Evolutionary conservation across 1,284 basidiomycete species (phyloP).

Genomic region (Vanrija pseudolonga): DNA sequence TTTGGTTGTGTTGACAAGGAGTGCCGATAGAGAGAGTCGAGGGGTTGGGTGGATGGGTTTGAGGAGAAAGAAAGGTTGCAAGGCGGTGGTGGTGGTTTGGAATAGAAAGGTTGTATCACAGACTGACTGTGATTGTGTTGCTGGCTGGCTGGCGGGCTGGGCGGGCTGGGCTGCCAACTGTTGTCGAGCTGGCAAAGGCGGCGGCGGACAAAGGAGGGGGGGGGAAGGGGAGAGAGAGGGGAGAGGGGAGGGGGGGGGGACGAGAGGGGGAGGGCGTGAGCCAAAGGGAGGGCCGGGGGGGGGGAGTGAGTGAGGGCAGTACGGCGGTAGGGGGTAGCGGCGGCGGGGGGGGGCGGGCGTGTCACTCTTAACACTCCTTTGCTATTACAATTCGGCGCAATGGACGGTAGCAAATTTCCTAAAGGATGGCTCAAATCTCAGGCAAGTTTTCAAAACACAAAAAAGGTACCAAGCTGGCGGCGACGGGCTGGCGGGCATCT

Average conservation of each 20-base stretch:
- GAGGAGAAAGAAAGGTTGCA: not conserved
- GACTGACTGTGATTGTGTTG: not conserved
- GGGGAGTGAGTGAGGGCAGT: too few species aligned
- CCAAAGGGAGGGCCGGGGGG: not conserved
- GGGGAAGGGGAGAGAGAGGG: not conserved
- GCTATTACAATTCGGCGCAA: too few species aligned
- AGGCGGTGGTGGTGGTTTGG: too few species aligned
- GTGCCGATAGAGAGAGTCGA: not conserved
- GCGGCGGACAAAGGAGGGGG: not conserved
- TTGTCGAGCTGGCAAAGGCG: not conserved
- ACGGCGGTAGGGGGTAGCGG: too few species aligned
- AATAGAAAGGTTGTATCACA: too few species aligned
- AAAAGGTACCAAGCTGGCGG: too few species aligned
- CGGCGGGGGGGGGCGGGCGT: too few species aligned
- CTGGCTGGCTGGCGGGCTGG: conserved; percentile 2
- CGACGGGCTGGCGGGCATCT: too few species aligned
- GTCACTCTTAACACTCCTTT: too few species aligned
- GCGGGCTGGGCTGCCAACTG: not conserved
- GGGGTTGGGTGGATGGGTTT: not conserved
- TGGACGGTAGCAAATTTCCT: too few species aligned
- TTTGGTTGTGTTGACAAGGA: not conserved
- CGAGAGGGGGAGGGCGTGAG: not conserved
- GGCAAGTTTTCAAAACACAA: too few species aligned
- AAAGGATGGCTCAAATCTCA: too few species aligned
- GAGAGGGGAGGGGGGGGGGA: not conserved